Evolutionary conservation across 148 eudicot species (phyloP).

Genomic region (Rhododendron mucronatum): DNA sequence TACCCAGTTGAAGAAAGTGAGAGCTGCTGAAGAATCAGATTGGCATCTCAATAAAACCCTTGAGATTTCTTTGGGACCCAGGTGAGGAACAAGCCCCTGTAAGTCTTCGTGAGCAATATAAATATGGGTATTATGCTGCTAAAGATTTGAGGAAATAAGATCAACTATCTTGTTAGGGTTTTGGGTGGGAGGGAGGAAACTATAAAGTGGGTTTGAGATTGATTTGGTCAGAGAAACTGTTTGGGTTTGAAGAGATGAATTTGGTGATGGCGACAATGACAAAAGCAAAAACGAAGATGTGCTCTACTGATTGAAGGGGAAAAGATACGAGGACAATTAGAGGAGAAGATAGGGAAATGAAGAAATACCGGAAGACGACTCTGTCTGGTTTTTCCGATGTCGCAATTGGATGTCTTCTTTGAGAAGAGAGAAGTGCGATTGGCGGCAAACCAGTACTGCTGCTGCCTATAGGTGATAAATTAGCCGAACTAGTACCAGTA

Average conservation of each 20-base stretch:
- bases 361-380: not conserved
- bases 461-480: no score
- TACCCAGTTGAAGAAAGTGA: constrained; percentile 74
- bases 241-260: constrained; percentile 25
- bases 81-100: constrained; percentile 44
- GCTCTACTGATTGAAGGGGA: not conserved
- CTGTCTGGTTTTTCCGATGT: not conserved
- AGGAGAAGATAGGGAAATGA: not conserved
- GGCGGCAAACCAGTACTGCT: not conserved
- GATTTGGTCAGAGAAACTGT: constrained; percentile 20
- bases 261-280: not conserved
- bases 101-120: constrained; percentile 25
- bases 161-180: constrained; percentile 69
- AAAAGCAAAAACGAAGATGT: not conserved
- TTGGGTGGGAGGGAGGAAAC: constrained; percentile 53
- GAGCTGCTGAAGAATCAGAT: constrained; percentile 54
- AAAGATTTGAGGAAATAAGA: constrained; percentile 47
- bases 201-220: constrained; percentile 55
- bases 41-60: constrained; percentile 83
- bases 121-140: constrained; percentile 20
- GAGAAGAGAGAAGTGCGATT: not conserved
- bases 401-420: not conserved
- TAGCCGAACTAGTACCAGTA: no score
- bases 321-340: not conserved
- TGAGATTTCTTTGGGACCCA: constrained; percentile 56